Base-by-base conservation (phyloP, 148 eudicot species). In the Drosera capensis region DNA sequence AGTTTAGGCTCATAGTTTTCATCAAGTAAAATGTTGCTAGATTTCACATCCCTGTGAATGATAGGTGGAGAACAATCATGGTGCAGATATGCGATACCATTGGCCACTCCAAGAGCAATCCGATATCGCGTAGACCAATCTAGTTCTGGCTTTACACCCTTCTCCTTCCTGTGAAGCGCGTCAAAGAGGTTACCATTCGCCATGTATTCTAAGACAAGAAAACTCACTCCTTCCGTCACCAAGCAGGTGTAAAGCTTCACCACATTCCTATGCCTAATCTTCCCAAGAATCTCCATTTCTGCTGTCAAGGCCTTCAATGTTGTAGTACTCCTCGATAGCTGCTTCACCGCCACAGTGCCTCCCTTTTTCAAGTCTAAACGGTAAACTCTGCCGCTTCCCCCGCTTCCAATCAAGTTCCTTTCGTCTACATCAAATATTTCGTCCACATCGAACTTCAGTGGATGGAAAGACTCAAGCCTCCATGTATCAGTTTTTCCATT, bases 331-430 rank as follows among this genome's bases (percentile, higher is more conserved):
- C 67, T 71, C 68, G 78, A 61, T 14, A 90, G 56, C 45, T 76
- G 73, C 71, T 90, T 90, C 26, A 90, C 99, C n/a, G 99, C 99
- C 11, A 90, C 95, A 3, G 68, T 56, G 9, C 74, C 69, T 16
- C 73, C 67, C 7, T 56, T 70, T 49, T 73, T 34, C 68, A 72
- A 46, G 53, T 85, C 83, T 23, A 90, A 54, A 0, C 88, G 68
- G 42, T 85, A 90, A 23, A 90, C 99, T 53, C 78, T 90, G 48
- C 95, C 95, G 0, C 82, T 70, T 18, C 88, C 80, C 39, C 99
- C 99, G 14, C 63, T 71, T 9, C 95, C 99, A 7, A 90, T 68
- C 68, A 90, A 49, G 50, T 76, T 81, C 8, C 61, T 65, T 50
- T 80, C 86, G 7, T 71, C 68, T 23, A 85, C 48, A 38, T 58